phyloP scores from a whole-genome alignment of 116 monocot species.

The Iris pallida region DNA sequence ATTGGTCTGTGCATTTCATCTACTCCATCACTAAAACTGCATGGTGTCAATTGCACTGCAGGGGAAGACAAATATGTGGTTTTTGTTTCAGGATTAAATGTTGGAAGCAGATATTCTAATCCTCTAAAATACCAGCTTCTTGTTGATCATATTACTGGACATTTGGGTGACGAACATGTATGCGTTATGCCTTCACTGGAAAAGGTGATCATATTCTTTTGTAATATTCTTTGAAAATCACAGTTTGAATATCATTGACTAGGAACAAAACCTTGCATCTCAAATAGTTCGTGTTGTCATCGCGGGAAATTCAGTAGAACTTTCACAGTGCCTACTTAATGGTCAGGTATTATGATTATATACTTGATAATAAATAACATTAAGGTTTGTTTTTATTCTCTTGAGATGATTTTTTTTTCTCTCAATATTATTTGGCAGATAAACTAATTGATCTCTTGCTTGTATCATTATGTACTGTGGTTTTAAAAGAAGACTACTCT shows the following conservation, averaged over 20 bases:
- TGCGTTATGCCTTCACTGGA: slow-evolving; percentile 10
- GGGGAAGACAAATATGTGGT: slow-evolving; percentile 90
- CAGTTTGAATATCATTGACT: background rate
- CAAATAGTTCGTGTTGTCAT: slow-evolving; percentile 81
- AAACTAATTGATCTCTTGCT: background rate
- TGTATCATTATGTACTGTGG: background rate
- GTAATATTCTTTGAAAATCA: background rate
- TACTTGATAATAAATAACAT: background rate
- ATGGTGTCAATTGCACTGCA: slow-evolving; percentile 22
- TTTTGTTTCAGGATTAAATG: slow-evolving; percentile 78
- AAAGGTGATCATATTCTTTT: background rate
- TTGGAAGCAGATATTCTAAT: slow-evolving; percentile 65
- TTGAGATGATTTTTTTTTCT: background rate
- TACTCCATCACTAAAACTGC: background rate
- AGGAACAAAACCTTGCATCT: slow-evolving; percentile 83
- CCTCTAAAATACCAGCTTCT: slow-evolving; percentile 97
- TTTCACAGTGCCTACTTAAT: slow-evolving; percentile 54
- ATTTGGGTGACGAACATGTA: slow-evolving; percentile 90
- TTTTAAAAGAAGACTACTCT: background rate
- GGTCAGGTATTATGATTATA: slow-evolving; percentile 56
- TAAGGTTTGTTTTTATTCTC: background rate
- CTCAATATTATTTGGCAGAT: background rate
- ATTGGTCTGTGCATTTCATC: no score
- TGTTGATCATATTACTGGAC: slow-evolving; percentile 89
- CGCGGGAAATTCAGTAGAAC: slow-evolving; percentile 83